Base-by-base conservation (phyloP, 441 rosid species). In the Bruguiera hainesii region DNA sequence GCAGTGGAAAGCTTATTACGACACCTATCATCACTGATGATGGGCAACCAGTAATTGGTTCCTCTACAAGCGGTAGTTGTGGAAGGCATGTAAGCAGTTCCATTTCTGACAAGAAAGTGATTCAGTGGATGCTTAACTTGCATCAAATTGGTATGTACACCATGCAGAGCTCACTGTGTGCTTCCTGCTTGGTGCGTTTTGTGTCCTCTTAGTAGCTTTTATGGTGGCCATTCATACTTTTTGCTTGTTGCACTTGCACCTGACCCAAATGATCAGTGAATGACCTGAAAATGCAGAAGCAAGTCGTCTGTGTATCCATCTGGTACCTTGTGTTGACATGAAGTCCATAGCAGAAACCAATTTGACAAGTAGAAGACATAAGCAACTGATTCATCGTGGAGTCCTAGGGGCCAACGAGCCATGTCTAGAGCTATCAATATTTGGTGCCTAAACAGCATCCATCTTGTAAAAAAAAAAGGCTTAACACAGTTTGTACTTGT, bases 101-200 rank as follows among this genome's bases (percentile, higher is more conserved):
- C 61, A 65, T 86, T 77, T 61, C 80, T 29, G 85, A 87, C 72
- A 82, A 85, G 79, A 85, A 75, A 81, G 87, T 77, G 59, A 76
- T 82, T 26, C 84, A 87, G 33, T 92, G 98, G 98, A 90, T 84
- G 87, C 91, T 81, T 64, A 39, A 71, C 26, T 75, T 88, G 79
- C 95, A 82, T 78, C 98, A 92, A 79, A 88, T 92, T 55, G 97
- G 98, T 91, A 80, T 59, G 73, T 71, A 63, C 25, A 71, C 58
- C 55, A 37, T 75, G 33, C 9, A 39, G 19, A 23, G 35, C 15
- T 30, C n/a, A 2, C 16, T 55, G 26, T 28, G 31, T 67, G 26
- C 6, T 18, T 33, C 0, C 37, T 1, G 9, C 37, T 21, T 11
- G 23, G 11, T 21, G 57, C 23, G 3, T 20, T 21, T 53, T 74